These are phyloP conservation scores for Neurospora sp. DNA, from an alignment of 495 filamentous ascomycete species.

Conservation along the genomic window DNA sequence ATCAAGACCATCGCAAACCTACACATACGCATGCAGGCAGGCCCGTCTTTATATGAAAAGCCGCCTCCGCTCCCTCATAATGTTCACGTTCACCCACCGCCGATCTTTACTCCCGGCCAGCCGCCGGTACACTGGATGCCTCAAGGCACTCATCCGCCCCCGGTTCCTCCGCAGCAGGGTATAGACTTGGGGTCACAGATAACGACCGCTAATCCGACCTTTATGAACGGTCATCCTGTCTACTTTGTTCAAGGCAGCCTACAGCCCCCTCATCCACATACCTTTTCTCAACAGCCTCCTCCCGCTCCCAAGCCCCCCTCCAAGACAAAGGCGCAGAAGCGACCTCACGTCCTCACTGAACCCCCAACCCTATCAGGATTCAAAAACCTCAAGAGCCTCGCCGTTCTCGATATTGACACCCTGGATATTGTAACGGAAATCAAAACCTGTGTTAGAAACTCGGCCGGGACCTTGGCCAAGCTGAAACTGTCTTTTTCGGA, in stretches of 20 bases:
- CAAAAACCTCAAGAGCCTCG: constrained; percentile 40
- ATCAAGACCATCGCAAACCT: constrained; percentile 42
- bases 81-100: not conserved
- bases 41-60: constrained; percentile 35
- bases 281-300: constrained; percentile 3
- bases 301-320: constrained; percentile 13
- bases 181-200: not conserved
- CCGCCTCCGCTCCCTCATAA: constrained; percentile 31
- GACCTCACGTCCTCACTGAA: constrained; percentile 10
- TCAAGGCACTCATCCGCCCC: not conserved
- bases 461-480: constrained; percentile 37
- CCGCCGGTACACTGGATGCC: not conserved
- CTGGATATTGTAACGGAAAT: constrained; percentile 47
- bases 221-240: not conserved
- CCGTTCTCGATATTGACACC: constrained; percentile 46
- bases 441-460: constrained; percentile 40
- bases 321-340: constrained; percentile 17
- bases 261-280: constrained; percentile 3
- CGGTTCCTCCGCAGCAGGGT: not conserved
- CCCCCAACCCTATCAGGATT: constrained; percentile 48
- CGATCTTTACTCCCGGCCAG: not conserved
- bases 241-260: not conserved
- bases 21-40: constrained; percentile 47
- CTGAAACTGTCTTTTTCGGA: constrained; percentile 51
- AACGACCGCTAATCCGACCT: not conserved